A percentile compares a stretch with the other conserved stretches of the same genome.
Conservation (phyloP, 257 asterid genomes). For the Paulownia fortunei region DNA sequence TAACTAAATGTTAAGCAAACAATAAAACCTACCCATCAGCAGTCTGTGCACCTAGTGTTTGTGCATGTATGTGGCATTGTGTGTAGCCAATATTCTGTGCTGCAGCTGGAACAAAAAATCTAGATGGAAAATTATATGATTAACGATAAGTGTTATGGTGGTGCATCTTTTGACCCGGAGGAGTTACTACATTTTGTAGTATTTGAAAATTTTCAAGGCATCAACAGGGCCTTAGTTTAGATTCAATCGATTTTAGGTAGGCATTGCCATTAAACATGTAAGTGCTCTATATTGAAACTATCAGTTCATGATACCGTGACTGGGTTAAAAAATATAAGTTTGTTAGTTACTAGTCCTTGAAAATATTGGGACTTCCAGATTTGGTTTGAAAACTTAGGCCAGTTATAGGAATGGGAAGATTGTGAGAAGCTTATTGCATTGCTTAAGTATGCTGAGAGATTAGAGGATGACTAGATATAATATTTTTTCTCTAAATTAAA, state of each 20-base stretch:
- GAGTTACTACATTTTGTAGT: background rate
- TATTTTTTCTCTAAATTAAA: background rate
- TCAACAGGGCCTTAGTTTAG: slow-evolving; percentile 2
- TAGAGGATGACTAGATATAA: background rate
- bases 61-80: background rate
- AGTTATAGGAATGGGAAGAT: background rate
- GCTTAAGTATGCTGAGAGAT: background rate
- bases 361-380: background rate
- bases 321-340: background rate
- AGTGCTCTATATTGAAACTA: slow-evolving; percentile 12
- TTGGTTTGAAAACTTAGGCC: slow-evolving; percentile 13
- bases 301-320: slow-evolving; percentile 7
- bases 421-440: background rate
- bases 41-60: background rate
- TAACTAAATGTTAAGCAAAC: no score
- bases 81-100: background rate
- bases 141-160: background rate
- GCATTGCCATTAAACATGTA: background rate
- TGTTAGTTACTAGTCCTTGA: background rate
- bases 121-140: background rate
- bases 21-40: no score
- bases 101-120: background rate
- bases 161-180: background rate
- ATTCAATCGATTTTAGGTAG: background rate
- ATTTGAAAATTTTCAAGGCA: slow-evolving; percentile 7